These are phyloP conservation scores for Dothiorella sarmentorum DNA, from an alignment of 2,329 filamentous ascomycete genomes.

Conservation along the genomic window DNA sequence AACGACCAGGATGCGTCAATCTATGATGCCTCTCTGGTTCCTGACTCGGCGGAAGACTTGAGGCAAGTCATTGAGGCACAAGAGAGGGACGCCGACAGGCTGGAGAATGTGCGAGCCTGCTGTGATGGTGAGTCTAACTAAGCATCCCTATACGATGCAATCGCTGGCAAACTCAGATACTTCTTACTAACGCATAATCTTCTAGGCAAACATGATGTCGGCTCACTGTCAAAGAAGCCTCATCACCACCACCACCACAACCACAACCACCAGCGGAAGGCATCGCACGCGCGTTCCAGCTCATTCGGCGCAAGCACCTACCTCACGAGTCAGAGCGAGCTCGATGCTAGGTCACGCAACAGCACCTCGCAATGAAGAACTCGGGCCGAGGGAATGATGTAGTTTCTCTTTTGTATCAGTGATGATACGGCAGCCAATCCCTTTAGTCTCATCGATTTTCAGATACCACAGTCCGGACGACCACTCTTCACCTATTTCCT, in stretches of 20 bases:
- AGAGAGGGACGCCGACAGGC: conserved; percentile 69
- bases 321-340: conserved; percentile 5
- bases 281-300: conserved; percentile 11
- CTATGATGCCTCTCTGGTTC: conserved; percentile 58
- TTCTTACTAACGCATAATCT: conserved; percentile 14
- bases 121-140: conserved; percentile 65
- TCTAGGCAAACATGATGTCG: conserved; percentile 51
- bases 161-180: neutral
- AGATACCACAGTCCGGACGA: conserved; percentile 17
- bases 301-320: conserved; percentile 10
- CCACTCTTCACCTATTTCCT: neutral
- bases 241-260: conserved; percentile 23
- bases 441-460: conserved; percentile 15
- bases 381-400: conserved; percentile 4
- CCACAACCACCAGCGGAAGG: conserved; percentile 15
- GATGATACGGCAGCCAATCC: conserved; percentile 12
- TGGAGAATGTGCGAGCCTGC: conserved; percentile 95
- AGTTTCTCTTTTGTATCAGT: conserved; percentile 12
- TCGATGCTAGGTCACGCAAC: conserved; percentile 5
- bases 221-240: conserved; percentile 39
- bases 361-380: conserved; percentile 5
- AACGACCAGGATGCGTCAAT: conserved; percentile 33
- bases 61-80: conserved; percentile 73
- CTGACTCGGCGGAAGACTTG: conserved; percentile 75
- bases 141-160: conserved; percentile 47